phyloP scores from a whole-genome alignment of 2,329 filamentous ascomycete genomes.

The Graphiopsis chlorocephala region DNA sequence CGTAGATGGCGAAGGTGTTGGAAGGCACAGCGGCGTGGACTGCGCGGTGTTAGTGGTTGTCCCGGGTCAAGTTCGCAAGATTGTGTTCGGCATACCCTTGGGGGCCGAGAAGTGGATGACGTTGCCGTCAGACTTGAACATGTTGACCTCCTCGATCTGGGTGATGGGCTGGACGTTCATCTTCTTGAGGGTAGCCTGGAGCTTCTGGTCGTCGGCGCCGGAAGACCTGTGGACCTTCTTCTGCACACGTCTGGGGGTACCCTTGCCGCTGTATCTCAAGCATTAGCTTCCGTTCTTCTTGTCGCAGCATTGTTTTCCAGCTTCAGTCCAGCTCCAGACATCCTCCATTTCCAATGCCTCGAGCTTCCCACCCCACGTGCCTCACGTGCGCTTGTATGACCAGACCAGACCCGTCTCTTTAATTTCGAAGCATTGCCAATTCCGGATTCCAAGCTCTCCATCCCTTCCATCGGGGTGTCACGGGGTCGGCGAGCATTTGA shows the following conservation, averaged over 20 bases:
- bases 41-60: conserved; percentile 40
- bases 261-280: conserved; percentile 72
- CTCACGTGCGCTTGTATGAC: background rate
- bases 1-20: conserved; percentile 99
- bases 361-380: background rate
- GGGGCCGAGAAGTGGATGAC: conserved; percentile 98
- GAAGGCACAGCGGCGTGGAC: conserved; percentile 95
- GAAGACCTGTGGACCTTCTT: conserved; percentile 95
- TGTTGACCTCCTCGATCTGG: conserved; percentile 99
- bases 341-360: background rate
- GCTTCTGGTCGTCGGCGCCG: conserved; percentile 98
- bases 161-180: conserved; percentile 99
- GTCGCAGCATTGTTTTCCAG: conserved; percentile 1
- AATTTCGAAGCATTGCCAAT: background rate
- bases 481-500: background rate
- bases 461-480: background rate
- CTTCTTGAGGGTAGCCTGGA: conserved; percentile 96
- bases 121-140: conserved; percentile 99
- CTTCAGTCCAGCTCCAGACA: background rate
- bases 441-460: conserved; percentile 3
- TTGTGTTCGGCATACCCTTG: conserved; percentile 64
- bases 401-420: background rate
- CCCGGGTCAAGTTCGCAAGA: background rate
- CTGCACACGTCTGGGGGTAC: conserved; percentile 93
- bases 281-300: conserved; percentile 7